Percentiles rank a stretch among this genome's conserved stretches.
Evolutionary conservation across 176 grass and related monocot genomes (phyloP).

Genomic region (Otatea glauca): DNA sequence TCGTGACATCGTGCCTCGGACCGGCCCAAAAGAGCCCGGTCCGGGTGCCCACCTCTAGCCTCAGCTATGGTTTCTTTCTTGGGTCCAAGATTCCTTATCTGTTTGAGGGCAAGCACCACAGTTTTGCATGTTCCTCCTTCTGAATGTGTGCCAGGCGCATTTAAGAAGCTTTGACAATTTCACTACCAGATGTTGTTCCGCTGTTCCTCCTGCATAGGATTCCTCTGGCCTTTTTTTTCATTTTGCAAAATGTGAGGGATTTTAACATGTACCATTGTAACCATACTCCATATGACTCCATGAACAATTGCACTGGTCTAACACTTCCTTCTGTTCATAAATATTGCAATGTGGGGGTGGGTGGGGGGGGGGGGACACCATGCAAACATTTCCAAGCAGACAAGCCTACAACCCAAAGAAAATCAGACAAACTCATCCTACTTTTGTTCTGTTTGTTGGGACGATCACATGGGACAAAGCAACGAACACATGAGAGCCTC

Average conservation of each 20-base stretch:
- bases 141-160: not conserved
- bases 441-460: slow-evolving; percentile 5
- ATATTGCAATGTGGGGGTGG: too few species aligned
- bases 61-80: not conserved
- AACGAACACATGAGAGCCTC: not conserved
- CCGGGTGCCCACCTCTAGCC: too few species aligned
- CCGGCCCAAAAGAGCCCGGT: too few species aligned
- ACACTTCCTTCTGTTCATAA: not conserved
- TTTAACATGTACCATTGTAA: too few species aligned
- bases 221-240: not conserved
- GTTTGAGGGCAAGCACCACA: slow-evolving; percentile 21
- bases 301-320: not conserved
- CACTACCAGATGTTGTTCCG: not conserved
- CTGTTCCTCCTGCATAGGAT: not conserved
- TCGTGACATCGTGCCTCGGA: too few species aligned
- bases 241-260: not conserved
- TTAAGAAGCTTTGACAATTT: slow-evolving; percentile 15
- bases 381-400: slow-evolving; percentile 2
- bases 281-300: too few species aligned
- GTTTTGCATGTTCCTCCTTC: not conserved
- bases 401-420: not conserved
- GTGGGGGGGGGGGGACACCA: not conserved
- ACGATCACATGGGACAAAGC: slow-evolving; percentile 29
- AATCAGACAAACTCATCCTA: slow-evolving; percentile 3
- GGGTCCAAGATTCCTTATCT: slow-evolving; percentile 15